These are phyloP conservation scores for Teratosphaeria zuluensis DNA, from an alignment of 2,329 filamentous ascomycete genomes.

Conservation along the genomic window DNA sequence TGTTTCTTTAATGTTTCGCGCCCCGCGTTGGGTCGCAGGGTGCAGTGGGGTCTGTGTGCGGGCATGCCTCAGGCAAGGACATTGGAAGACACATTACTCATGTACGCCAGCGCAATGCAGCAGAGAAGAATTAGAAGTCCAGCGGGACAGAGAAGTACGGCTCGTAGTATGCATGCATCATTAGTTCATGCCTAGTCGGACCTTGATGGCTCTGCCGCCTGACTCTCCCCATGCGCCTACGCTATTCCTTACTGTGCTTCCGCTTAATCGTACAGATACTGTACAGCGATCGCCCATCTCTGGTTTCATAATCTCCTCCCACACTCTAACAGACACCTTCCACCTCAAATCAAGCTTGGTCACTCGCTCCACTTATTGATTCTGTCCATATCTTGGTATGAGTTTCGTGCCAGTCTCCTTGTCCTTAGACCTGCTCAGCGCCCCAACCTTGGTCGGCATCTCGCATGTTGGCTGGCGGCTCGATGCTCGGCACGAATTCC, in stretches of 20 bases:
- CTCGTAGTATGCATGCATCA: not conserved
- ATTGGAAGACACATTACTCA: not conserved
- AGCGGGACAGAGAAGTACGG: not conserved
- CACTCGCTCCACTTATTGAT: not conserved
- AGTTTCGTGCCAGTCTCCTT: not conserved
- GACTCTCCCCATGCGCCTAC: not conserved
- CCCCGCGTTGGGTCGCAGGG: not conserved
- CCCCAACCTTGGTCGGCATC: conserved; percentile 46
- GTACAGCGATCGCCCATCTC: not conserved
- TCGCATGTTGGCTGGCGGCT: conserved; percentile 45
- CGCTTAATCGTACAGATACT: not conserved
- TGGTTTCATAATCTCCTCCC: not conserved
- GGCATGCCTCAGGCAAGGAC: no score
- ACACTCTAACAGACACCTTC: not conserved
- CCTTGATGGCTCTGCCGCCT: not conserved
- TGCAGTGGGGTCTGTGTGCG: not conserved
- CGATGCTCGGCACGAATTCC: conserved; percentile 43
- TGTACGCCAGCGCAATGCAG: not conserved
- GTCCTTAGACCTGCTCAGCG: conserved; percentile 40
- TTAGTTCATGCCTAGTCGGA: not conserved
- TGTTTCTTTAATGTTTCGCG: not conserved
- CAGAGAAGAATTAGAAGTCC: not conserved
- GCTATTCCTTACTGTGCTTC: not conserved
- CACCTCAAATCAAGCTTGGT: not conserved
- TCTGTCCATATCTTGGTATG: not conserved